phyloP scores from a whole-genome alignment of 192 early-diverging fungal species.

The Coemansia sp. region DNA sequence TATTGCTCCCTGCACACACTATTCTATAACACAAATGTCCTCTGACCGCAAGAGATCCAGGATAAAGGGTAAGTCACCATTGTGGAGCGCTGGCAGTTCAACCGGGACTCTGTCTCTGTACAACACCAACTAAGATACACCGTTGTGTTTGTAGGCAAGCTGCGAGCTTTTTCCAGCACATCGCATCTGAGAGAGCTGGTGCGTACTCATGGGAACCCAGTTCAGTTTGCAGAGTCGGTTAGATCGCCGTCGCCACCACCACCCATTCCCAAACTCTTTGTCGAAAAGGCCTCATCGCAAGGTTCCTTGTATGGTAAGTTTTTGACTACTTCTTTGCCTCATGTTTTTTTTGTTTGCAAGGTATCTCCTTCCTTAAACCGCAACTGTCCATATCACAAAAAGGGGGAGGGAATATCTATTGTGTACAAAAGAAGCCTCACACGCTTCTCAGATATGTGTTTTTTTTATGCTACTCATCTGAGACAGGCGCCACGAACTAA shows the following conservation, averaged over 20 bases:
- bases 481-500: slow-evolving; percentile 1
- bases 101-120: background rate
- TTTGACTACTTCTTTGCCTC: background rate
- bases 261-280: slow-evolving; percentile 31
- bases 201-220: slow-evolving; percentile 24
- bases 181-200: slow-evolving; percentile 51
- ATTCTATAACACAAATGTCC: slow-evolving; percentile 18
- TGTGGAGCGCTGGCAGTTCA: slow-evolving; percentile 10
- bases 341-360: background rate
- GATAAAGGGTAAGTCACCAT: slow-evolving; percentile 41
- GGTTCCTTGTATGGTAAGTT: slow-evolving; percentile 36
- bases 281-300: slow-evolving; percentile 30
- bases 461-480: background rate
- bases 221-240: slow-evolving; percentile 22
- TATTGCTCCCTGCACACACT: background rate
- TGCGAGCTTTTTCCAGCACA: slow-evolving; percentile 55
- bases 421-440: background rate
- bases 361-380: background rate
- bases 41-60: slow-evolving; percentile 36
- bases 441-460: background rate
- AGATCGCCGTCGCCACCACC: slow-evolving; percentile 34
- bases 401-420: background rate
- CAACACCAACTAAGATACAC: background rate
- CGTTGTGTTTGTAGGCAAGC: slow-evolving; percentile 40
- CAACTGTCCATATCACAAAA: background rate